Evolutionary conservation across 208 protist species (phyloP), one percentile per base, ranked within the genome.

Genomic region (Crithidia acanthocephali): DNA sequence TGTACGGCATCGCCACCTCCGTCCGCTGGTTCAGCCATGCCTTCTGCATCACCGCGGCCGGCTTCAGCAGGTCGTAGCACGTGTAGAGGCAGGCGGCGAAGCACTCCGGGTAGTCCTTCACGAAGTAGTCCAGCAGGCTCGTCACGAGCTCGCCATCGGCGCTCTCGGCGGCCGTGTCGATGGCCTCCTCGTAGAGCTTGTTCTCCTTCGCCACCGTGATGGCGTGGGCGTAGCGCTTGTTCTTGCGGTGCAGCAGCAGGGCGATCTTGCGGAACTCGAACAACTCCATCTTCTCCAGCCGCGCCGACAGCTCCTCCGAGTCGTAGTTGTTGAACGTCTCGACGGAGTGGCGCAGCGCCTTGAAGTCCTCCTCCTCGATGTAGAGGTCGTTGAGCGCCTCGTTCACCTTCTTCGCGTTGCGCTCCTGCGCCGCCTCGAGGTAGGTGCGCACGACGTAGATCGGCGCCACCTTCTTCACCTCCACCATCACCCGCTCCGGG

Each of bases 251-350:
- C 48, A 99, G 85, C 60, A 98, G 90, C 9, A 99, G 90, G 30
- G 99, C 97, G 67, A 99, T 98, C 68, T 98, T 95, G 65, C 99
- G 94, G 93, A 99, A 99, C 85, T 99, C 98, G 27, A 99, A 90
- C 15, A 99, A 84, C 69, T 99, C 97, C 91, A 99, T 98, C 81
- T 98, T 95, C 79, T 99, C 96, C 18, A 99, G 89, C 52, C 84
- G 76, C 50, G 95, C 80, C n/a, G 98, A 98, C 6, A 99, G 86
- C 62, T 92, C 90, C 58, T 99, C 83, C 58, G 93, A 89, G 80
- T 99, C 98, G 85, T 99, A 99, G 84, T 99, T 98, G 83, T 95
- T 86, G 83, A 97, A 98, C 15, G 74, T 81, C 65, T 99, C 98
- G 10, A 99, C 95, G 7, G 97, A 98, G 44, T 89, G 60, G 45